Conservation (phyloP, 805 yeast species). For the Candida ovalis region DNA sequence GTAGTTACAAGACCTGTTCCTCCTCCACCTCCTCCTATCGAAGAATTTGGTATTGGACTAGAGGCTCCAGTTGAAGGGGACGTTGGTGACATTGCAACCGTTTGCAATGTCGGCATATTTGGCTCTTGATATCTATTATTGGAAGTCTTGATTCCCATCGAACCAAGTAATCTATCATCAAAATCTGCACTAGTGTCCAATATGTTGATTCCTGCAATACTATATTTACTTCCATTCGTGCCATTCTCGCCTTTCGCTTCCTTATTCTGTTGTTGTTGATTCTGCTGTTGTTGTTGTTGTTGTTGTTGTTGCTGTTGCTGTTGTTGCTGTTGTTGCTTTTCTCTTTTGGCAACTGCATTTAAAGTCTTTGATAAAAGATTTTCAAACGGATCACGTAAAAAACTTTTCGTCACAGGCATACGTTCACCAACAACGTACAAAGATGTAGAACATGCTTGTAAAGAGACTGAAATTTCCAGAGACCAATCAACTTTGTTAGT, state of each 20-base stretch:
- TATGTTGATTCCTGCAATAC: constrained; percentile 15
- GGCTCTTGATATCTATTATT: not conserved
- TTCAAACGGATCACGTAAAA: constrained; percentile 21
- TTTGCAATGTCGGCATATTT: not conserved
- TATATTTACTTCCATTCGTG: not conserved
- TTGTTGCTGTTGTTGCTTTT: too few species aligned
- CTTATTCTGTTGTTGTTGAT: not conserved
- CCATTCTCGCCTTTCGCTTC: not conserved
- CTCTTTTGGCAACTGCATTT: constrained; percentile 1
- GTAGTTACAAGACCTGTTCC: not conserved
- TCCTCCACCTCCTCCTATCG: not conserved
- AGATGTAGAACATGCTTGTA: constrained; percentile 24
- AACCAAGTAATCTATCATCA: constrained; percentile 2
- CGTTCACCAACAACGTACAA: constrained; percentile 23
- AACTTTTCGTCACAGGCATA: constrained; percentile 20
- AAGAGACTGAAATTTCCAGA: constrained; percentile 18
- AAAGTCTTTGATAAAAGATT: constrained; percentile 16
- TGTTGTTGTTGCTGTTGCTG: too few species aligned
- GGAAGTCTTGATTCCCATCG: constrained; percentile 1
- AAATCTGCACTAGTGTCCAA: constrained; percentile 6
- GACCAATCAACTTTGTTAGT: constrained; percentile 21
- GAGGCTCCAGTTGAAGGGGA: not conserved
- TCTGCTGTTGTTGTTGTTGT: too few species aligned
- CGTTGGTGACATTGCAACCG: not conserved
- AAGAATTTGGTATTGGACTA: not conserved